Evolutionary conservation across 2,329 filamentous ascomycete species (phyloP).

Genomic region (Hypoxylon sp.): DNA sequence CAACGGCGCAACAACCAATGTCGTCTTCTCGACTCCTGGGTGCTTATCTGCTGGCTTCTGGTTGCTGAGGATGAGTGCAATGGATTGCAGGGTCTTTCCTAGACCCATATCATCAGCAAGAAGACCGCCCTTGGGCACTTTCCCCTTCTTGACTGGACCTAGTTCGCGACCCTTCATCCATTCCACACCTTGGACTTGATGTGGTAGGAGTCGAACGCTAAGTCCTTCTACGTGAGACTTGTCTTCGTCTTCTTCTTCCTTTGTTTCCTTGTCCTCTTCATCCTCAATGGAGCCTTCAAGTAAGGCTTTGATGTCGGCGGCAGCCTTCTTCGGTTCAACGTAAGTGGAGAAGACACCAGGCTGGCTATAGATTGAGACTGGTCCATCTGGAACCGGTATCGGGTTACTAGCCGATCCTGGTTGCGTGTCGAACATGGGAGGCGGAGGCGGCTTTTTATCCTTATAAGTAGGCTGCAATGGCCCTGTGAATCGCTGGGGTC

Average conservation of each 20-base stretch:
- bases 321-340: slow-evolving; percentile 78
- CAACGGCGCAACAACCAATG: slow-evolving; percentile 91
- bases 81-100: slow-evolving; percentile 95
- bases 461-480: slow-evolving; percentile 63
- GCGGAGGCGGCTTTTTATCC: slow-evolving; percentile 61
- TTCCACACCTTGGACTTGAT: slow-evolving; percentile 92
- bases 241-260: slow-evolving; percentile 62
- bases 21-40: slow-evolving; percentile 78
- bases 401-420: slow-evolving; percentile 50
- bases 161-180: slow-evolving; percentile 97
- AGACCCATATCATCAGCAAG: slow-evolving; percentile 97
- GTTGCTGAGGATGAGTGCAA: slow-evolving; percentile 88
- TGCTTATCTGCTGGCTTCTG: slow-evolving; percentile 74
- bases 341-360: slow-evolving; percentile 68
- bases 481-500: slow-evolving; percentile 62
- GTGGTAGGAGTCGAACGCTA: slow-evolving; percentile 87
- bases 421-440: slow-evolving; percentile 63
- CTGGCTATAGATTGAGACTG: slow-evolving; percentile 53
- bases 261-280: slow-evolving; percentile 64
- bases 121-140: slow-evolving; percentile 90
- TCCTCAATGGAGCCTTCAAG: slow-evolving; percentile 85
- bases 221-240: slow-evolving; percentile 81
- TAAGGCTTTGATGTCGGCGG: slow-evolving; percentile 83
- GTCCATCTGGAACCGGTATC: slow-evolving; percentile 47
- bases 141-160: slow-evolving; percentile 84